These are phyloP conservation scores for Colletotrichum phormii DNA, from an alignment of 2,329 filamentous ascomycete species.

Conservation along the genomic window DNA sequence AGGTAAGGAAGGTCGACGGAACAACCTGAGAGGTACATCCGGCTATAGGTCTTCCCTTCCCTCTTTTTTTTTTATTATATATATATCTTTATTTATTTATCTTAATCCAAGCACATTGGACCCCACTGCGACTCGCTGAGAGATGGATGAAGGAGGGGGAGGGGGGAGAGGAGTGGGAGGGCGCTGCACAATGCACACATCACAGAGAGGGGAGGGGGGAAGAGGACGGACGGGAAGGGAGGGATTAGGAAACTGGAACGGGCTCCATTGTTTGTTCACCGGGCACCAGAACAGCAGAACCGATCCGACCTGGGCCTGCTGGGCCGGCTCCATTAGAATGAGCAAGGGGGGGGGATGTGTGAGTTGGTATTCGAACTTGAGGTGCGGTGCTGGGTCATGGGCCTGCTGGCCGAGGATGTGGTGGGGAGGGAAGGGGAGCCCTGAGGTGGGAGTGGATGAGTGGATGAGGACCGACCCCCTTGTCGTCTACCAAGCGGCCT, in stretches of 20 bases:
- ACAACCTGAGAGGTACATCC: conserved; percentile 14
- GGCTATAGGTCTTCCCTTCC: background rate
- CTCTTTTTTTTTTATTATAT: background rate
- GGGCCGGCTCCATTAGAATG: conserved; percentile 23
- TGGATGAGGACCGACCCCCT: conserved; percentile 4
- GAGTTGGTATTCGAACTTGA: background rate
- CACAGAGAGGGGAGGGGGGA: background rate
- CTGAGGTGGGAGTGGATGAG: conserved; percentile 22
- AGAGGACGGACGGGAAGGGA: conserved; percentile 1
- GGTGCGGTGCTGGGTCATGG: background rate
- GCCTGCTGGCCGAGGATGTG: conserved; percentile 11
- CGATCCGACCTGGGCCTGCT: conserved; percentile 6
- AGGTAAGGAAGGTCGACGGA: conserved; percentile 2
- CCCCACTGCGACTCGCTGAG: conserved; percentile 6
- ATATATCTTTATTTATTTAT: background rate
- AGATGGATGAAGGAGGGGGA: conserved; percentile 1
- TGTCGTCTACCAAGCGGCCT: background rate
- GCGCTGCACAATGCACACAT: conserved; percentile 29
- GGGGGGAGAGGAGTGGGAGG: background rate
- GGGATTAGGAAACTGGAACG: conserved; percentile 10
- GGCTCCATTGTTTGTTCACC: conserved; percentile 31
- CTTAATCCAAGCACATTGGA: background rate
- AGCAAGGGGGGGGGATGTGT: conserved; percentile 30
- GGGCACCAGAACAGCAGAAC: conserved; percentile 20
- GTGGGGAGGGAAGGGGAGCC: conserved; percentile 9